phyloP scores from a whole-genome alignment of 371 early-diverging fungal species.

The Enteropsectra breve region DNA sequence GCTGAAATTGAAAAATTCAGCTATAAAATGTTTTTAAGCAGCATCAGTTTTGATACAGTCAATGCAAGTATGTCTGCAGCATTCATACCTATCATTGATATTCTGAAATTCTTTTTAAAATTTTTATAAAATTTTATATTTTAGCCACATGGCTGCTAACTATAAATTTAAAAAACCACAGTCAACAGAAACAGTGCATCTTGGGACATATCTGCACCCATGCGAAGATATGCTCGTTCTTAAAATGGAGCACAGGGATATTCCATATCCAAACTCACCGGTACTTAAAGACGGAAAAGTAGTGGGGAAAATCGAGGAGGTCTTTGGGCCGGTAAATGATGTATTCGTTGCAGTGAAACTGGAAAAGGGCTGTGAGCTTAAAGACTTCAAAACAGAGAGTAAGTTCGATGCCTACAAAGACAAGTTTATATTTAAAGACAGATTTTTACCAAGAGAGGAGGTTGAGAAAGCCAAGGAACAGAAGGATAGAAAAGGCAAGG shows the following conservation, averaged over 20 bases:
- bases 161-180: not conserved
- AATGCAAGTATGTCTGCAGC: too few species aligned
- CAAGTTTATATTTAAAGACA: conserved; percentile 44
- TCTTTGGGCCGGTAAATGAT: conserved; percentile 88
- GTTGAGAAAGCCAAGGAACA: conserved; percentile 44
- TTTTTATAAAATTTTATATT: conserved; percentile 17
- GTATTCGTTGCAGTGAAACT: conserved; percentile 60
- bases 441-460: conserved; percentile 46
- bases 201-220: conserved; percentile 80
- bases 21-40: not conserved
- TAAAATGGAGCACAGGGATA: conserved; percentile 73
- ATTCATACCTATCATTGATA: not conserved
- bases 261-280: conserved; percentile 96
- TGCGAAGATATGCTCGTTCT: conserved; percentile 92
- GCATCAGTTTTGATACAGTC: too few species aligned
- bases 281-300: conserved; percentile 82
- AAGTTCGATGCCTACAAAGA: conserved; percentile 40
- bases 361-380: not conserved
- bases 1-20: too few species aligned
- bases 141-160: not conserved
- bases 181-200: conserved; percentile 61
- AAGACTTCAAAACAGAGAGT: not conserved
- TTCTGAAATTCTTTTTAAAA: not conserved
- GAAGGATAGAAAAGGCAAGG: conserved; percentile 7
- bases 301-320: conserved; percentile 98